phyloP scores from a whole-genome alignment of 2,329 filamentous ascomycete species.

The Lizonia empirigonia region DNA sequence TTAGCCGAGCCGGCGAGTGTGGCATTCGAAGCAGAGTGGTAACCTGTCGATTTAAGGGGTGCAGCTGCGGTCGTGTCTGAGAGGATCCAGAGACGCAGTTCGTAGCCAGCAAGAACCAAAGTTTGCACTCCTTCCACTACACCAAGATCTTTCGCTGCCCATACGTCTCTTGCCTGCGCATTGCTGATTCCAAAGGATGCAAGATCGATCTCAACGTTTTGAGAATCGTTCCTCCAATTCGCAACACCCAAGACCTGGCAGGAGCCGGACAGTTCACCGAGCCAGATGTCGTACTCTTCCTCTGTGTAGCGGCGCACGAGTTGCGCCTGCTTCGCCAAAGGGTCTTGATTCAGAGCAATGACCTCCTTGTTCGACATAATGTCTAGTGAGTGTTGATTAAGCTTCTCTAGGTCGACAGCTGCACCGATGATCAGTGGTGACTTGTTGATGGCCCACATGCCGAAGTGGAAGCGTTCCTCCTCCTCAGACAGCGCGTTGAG shows the following conservation, averaged over 20 bases:
- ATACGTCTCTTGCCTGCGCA: conserved; percentile 47
- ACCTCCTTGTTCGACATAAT: conserved; percentile 58
- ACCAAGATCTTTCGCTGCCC: conserved; percentile 37
- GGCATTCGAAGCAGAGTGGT: conserved; percentile 42
- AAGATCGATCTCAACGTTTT: conserved; percentile 42
- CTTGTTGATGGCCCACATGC: conserved; percentile 56
- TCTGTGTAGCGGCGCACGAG: conserved; percentile 52
- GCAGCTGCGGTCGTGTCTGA: conserved; percentile 35
- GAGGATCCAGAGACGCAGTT: conserved; percentile 43
- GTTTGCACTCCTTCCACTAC: conserved; percentile 21
- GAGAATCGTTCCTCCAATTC: conserved; percentile 46
- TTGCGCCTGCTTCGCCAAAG: conserved; percentile 58
- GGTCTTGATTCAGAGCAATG: conserved; percentile 64
- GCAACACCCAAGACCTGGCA: conserved; percentile 46
- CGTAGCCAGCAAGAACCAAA: conserved; percentile 30
- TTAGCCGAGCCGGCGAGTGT: conserved; percentile 39
- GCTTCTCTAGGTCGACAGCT: conserved; percentile 37
- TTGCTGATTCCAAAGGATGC: conserved; percentile 37
- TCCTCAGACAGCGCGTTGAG: conserved; percentile 43
- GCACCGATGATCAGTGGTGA: conserved; percentile 54
- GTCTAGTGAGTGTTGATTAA: conserved; percentile 29
- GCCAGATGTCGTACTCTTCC: conserved; percentile 48
- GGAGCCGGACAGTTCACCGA: conserved; percentile 45
- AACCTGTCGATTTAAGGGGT: conserved; percentile 25
- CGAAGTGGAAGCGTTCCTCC: conserved; percentile 53